Percentiles rank a stretch among this genome's conserved stretches.
Conservation (phyloP, 106 monocot genomes). For the Acanthochlamys bracteata region DNA sequence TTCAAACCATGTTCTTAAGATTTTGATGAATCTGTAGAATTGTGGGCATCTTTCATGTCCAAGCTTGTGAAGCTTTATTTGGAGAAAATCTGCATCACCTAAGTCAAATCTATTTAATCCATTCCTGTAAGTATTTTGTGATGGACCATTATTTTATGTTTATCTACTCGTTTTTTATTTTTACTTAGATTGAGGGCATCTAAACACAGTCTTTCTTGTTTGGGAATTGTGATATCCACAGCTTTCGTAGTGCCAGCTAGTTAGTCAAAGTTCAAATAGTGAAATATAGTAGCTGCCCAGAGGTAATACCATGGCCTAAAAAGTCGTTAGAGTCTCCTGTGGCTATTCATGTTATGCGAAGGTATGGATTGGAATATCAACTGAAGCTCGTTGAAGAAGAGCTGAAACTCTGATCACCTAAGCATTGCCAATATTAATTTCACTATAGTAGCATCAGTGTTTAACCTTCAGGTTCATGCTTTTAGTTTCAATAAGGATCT, state of each 20-base stretch:
- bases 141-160: not conserved
- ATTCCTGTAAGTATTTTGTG: too few species aligned
- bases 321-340: too few species aligned
- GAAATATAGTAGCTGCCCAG: too few species aligned
- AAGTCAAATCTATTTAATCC: too few species aligned
- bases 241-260: too few species aligned
- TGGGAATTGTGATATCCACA: too few species aligned
- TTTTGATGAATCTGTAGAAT: not conserved
- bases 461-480: not conserved
- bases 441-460: not conserved
- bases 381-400: too few species aligned
- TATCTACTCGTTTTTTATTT: not conserved
- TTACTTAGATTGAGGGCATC: not conserved
- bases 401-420: too few species aligned
- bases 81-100: not conserved
- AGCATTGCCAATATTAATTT: not conserved
- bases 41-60: not conserved
- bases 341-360: too few species aligned
- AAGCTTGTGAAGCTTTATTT: not conserved
- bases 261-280: too few species aligned
- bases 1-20: not conserved
- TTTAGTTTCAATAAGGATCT: not conserved
- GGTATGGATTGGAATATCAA: too few species aligned
- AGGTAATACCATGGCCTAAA: too few species aligned
- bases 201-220: not conserved